Evolutionary conservation across 257 asterid genomes (phyloP), one percentile per base, ranked within the genome.

Genomic region (Salvia splendens): DNA sequence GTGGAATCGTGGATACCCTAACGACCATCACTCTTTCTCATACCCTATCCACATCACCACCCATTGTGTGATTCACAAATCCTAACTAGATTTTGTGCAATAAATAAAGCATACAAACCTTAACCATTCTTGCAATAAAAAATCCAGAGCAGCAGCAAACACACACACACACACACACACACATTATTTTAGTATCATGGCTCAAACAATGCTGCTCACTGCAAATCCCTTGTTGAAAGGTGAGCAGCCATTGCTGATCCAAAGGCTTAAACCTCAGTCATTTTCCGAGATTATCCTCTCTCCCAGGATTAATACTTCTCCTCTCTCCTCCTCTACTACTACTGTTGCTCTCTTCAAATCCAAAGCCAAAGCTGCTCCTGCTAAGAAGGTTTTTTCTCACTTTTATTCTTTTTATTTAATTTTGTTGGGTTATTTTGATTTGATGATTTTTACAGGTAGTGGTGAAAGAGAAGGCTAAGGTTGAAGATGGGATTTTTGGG

Each of bases 401-500:
- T 4, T 4, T 55, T 17, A 8, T 8, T 8, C 6, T 61, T 15
- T 2, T n/a, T 6, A 0, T 8, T 6, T 4, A 24, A 11, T 0
- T 9, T 6, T 53, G 30, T 24, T 24, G 1, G 30, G 30, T 46
- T 1, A 8, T 8, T 11, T 0, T 24, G 2, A 24, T 24, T n/a
- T 6, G 10, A 14, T 20, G 15, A 17, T 5, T 8, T 52, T 17
- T 42, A 50, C 51, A 82, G 88, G 73, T 56, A 3, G 83, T 69
- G 46, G 73, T 72, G 48, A 86, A 89, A 81, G 72, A 77, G 15
- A 88, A 90, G 77, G 8, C 50, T 0, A 87, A 88, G 85, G 91
- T 84, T 9, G 97, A 91, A 78, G 96, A 91, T 80, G 97, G 97
- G 5, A 80, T 91, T 14, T 88, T 91, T 66, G 97, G 97, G 4